phyloP scores from a whole-genome alignment of 164 flowering plant genomes.

The Vitis amurensis region DNA sequence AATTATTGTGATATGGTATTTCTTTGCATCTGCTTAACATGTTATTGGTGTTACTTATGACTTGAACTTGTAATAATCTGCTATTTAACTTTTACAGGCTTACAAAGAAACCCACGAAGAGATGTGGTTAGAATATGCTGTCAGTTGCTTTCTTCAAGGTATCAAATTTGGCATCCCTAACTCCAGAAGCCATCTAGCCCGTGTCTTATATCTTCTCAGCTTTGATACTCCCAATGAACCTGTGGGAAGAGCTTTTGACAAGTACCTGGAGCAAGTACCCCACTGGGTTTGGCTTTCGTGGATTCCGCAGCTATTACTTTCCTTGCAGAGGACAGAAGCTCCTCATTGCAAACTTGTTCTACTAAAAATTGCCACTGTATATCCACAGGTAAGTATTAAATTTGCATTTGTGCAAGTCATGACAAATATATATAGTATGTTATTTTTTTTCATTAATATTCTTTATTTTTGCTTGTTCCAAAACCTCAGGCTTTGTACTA shows the following conservation, averaged over 20 bases:
- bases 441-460: neutral
- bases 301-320: slow-evolving; percentile 95
- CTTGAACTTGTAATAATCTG: slow-evolving; percentile 13
- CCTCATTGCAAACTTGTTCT: slow-evolving; percentile 93
- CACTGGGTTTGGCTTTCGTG: slow-evolving; percentile 99
- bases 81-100: slow-evolving; percentile 48
- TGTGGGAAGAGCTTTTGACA: slow-evolving; percentile 92
- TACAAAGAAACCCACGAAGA: slow-evolving; percentile 88
- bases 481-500: slow-evolving; percentile 84
- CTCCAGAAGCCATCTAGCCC: slow-evolving; percentile 93
- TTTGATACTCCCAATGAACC: slow-evolving; percentile 89
- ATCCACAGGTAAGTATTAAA: slow-evolving; percentile 73
- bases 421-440: neutral
- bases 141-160: slow-evolving; percentile 97
- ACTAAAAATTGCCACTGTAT: slow-evolving; percentile 79
- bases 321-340: slow-evolving; percentile 91
- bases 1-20: slow-evolving; percentile 97
- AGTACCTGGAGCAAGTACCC: slow-evolving; percentile 87
- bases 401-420: neutral
- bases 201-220: slow-evolving; percentile 89
- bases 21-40: slow-evolving; percentile 4
- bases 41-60: neutral
- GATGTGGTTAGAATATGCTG: slow-evolving; percentile 94
- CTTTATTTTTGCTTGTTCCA: slow-evolving; percentile 1
- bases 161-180: slow-evolving; percentile 90